These are phyloP conservation scores for Sclerotinia spermophila DNA, from an alignment of 2,329 filamentous ascomycete genomes.

Conservation along the genomic window DNA sequence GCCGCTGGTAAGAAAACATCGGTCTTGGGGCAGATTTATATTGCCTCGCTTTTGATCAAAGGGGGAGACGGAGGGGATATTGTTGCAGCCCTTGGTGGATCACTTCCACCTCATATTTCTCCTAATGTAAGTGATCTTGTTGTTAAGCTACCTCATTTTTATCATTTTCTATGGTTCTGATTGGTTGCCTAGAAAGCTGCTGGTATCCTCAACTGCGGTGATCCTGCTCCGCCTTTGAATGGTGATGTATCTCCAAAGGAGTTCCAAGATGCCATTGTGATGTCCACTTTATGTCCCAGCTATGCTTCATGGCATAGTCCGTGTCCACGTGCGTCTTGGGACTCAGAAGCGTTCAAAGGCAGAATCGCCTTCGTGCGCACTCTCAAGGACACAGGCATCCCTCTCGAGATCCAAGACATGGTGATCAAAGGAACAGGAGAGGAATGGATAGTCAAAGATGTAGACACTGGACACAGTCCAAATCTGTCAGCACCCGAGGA, in stretches of 20 bases:
- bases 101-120: neutral
- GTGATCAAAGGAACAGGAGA: neutral
- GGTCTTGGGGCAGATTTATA: neutral
- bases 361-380: neutral
- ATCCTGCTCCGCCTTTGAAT: neutral
- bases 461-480: constrained; percentile 3
- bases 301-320: constrained; percentile 4
- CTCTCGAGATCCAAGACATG: neutral
- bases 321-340: neutral
- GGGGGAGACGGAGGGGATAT: neutral
- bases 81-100: neutral
- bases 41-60: neutral
- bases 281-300: constrained; percentile 1
- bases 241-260: neutral
- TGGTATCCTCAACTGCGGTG: neutral
- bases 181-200: neutral
- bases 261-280: neutral
- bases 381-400: neutral
- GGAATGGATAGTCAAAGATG: neutral
- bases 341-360: neutral
- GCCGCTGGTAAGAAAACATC: neutral
- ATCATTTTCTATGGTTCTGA: constrained; percentile 4
- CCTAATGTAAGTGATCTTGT: neutral
- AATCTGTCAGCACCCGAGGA: neutral
- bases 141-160: neutral